Conservation (phyloP, 805 yeast genomes). For the Pichia paraexigua region DNA sequence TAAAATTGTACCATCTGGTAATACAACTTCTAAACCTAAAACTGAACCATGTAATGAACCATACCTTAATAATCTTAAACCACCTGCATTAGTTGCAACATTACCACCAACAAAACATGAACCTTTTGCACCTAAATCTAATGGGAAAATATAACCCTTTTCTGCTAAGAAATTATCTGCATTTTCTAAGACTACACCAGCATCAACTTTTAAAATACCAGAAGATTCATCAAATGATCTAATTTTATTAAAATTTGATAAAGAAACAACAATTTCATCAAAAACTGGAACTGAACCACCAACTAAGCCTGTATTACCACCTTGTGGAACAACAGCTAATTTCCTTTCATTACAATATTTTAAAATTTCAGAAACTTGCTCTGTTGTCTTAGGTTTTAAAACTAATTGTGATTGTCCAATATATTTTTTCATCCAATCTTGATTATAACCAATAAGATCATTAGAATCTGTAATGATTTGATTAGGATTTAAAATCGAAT, state of each 20-base stretch:
- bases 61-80: slow-evolving; percentile 75
- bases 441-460: slow-evolving; percentile 67
- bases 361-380: slow-evolving; percentile 68
- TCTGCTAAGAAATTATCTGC: slow-evolving; percentile 77
- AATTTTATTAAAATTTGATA: slow-evolving; percentile 64
- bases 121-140: slow-evolving; percentile 94
- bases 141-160: slow-evolving; percentile 83
- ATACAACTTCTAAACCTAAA: slow-evolving; percentile 85
- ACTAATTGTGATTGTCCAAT: slow-evolving; percentile 79
- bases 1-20: slow-evolving; percentile 79
- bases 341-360: slow-evolving; percentile 70
- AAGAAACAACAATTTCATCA: slow-evolving; percentile 76
- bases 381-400: slow-evolving; percentile 72
- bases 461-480: slow-evolving; percentile 40
- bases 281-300: slow-evolving; percentile 92
- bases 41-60: slow-evolving; percentile 92
- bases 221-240: slow-evolving; percentile 74
- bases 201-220: slow-evolving; percentile 83
- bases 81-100: slow-evolving; percentile 96
- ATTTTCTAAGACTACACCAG: slow-evolving; percentile 81
- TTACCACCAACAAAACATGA: slow-evolving; percentile 95
- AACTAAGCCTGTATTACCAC: slow-evolving; percentile 94
- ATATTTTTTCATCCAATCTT: slow-evolving; percentile 93
- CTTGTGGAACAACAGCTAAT: slow-evolving; percentile 90
- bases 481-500: slow-evolving; percentile 45